Base-by-base conservation (phyloP, 805 yeast genomes). In the Candida boleticola region DNA sequence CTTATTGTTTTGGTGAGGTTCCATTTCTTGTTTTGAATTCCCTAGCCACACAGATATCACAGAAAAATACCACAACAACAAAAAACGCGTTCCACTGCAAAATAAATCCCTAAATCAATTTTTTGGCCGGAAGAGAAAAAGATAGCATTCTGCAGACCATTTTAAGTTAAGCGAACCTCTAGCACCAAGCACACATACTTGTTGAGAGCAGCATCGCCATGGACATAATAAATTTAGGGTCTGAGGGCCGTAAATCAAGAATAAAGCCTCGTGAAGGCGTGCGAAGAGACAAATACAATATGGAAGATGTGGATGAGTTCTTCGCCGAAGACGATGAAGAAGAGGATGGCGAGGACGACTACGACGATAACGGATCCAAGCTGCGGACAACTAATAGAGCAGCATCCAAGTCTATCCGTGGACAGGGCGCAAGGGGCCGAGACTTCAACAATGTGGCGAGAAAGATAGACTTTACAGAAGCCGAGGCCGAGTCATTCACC, bases 231-330 rank as follows among this genome's bases (percentile, higher is more conserved):
- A 73, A 67, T 52, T 67, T 71, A n/a, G 89, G 89, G 1, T 63
- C 71, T 27, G 71, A 68, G 52, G 78, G 89, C 31, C 71, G 90
- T n/a, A 82, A 79, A 54, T 82, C 87, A 0, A 89, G 89, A 5
- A 60, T 81, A 14, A 61, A 62, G 40, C 77, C 77, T 6, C 72
- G 66, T 35, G 61, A 62, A 19, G 66, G 71, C 44, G 61, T 83
- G 25, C 64, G 65, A 33, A 73, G 75, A 50, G 85, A 83, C 56
- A 71, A 72, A 37, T 74, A 79, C 51, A 78, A 83, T 21, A 75
- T 83, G 77, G 90, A 84, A 51, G 84, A 80, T 50, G 55, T 84
- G 13, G 82, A 80, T 48, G 89, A 82, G 42, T 84, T 83, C 57
- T 84, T 83, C 41, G 71, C 69, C 36, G 85, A 80, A 39, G 80